Evolutionary conservation across 371 early-diverging fungal species (phyloP), one percentile per base, ranked within the genome.

Genomic region (Mortierella sp.): DNA sequence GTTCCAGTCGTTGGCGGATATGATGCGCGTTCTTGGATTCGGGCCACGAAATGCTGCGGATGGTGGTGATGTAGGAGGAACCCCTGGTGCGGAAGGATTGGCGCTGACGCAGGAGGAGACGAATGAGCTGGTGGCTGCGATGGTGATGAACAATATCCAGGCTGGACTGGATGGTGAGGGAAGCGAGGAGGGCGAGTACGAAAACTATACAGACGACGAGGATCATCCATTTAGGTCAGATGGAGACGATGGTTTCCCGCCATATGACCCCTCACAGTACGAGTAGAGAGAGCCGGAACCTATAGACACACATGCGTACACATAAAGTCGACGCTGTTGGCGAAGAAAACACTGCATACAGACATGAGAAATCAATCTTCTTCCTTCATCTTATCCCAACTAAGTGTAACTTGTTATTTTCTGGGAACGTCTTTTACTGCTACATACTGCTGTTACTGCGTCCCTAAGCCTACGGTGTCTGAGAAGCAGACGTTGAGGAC

Each of bases 191-290:
- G 71, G 52, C 8, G 60, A 53, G 8, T 70, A 78, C 4, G 76
- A 64, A 21, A 57, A 70, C 3, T 55, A 56, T 46, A 42, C 27
- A 2, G 58, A 47, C 2, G 56, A 64, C 9, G 60, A 61, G 24
- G 69, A 61, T 9, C 69, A 51, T 26, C 51, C 66, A 3, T 69
- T 61, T 52, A 62, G 69, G 30, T 31, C 55, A 6, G 64, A 58
- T 17, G 70, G 58, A 1, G 64, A 63, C 27, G 66, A 72, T 32
- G 72, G 63, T 2, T 73, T 64, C 63, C 68, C 67, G 52, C 68
- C 68, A 1, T 73, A 73, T 28, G 75, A 73, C 21, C 73, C 73
- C 14, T 62, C 73, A 15, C 67, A 67, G 3, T 72, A 44, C 49
- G 59, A 72, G 37, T 72, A 67, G 50, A 43, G n/a, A n/a, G n/a